Conservation (phyloP, 1,284 basidiomycete species). For the Bondarzewia mesenterica region DNA sequence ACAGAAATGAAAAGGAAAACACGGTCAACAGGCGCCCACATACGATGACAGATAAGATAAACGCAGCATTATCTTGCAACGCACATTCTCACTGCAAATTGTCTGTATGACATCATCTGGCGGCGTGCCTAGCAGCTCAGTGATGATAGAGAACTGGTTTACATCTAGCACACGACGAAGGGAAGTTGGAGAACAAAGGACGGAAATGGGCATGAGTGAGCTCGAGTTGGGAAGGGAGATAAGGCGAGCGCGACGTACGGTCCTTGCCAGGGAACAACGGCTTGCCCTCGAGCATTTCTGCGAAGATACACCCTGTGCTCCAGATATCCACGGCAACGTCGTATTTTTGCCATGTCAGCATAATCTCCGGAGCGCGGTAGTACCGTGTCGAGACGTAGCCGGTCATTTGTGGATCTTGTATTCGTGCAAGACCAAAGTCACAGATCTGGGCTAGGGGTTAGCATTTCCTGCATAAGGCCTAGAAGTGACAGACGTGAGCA, state of each 20-base stretch:
- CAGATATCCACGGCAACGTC: slow-evolving; percentile 99
- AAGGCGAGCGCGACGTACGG: slow-evolving; percentile 44
- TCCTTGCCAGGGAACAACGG: slow-evolving; percentile 99
- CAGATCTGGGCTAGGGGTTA: too few species aligned
- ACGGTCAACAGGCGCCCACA: background rate
- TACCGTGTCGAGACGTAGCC: slow-evolving; percentile 99
- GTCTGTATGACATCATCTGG: slow-evolving; percentile 99
- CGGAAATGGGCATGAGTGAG: background rate
- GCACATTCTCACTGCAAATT: slow-evolving; percentile 94
- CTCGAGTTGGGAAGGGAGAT: background rate
- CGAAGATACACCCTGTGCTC: slow-evolving; percentile 99
- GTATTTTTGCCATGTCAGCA: slow-evolving; percentile 99
- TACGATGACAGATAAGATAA: background rate
- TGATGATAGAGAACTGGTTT: slow-evolving; percentile 99
- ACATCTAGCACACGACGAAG: slow-evolving; percentile 56
- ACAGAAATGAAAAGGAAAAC: background rate
- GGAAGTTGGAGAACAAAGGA: too few species aligned
- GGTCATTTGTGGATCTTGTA: slow-evolving; percentile 99
- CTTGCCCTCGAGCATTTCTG: slow-evolving; percentile 99
- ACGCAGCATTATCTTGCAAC: slow-evolving; percentile 25
- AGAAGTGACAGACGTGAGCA: too few species aligned
- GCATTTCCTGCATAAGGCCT: too few species aligned
- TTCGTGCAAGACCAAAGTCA: slow-evolving; percentile 95
- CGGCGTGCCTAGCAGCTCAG: slow-evolving; percentile 94
- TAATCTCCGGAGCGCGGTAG: slow-evolving; percentile 99